These are phyloP conservation scores for Colletotrichum sp. DNA, from an alignment of 2,329 filamentous ascomycete genomes.

Conservation along the genomic window DNA sequence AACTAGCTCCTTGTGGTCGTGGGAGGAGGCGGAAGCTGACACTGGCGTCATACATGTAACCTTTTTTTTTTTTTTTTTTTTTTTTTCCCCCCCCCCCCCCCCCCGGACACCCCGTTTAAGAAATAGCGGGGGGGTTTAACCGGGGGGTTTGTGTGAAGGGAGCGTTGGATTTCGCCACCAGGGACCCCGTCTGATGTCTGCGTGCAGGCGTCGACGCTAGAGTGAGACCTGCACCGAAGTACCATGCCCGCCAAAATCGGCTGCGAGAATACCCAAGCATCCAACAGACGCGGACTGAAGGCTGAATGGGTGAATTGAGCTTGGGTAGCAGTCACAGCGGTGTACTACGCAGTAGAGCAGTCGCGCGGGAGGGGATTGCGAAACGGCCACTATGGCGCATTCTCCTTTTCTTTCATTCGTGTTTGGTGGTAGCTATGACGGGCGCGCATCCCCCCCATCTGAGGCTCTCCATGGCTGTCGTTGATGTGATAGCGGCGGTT, in stretches of 20 bases:
- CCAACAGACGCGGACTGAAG: background rate
- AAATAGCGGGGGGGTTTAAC: too few relatives aligned
- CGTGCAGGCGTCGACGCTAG: background rate
- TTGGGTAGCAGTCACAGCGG: background rate
- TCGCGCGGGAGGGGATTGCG: background rate
- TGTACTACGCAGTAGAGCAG: background rate
- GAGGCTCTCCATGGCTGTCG: slow-evolving; percentile 4
- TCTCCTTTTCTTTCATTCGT: background rate
- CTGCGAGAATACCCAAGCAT: background rate
- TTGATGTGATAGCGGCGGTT: background rate
- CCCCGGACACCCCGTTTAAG: too few relatives aligned
- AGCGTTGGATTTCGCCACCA: slow-evolving; percentile 5
- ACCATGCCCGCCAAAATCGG: background rate
- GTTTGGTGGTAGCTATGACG: background rate
- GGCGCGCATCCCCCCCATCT: background rate
- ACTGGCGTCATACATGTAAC: slow-evolving; percentile 22
- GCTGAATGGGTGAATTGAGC: background rate
- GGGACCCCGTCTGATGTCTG: slow-evolving; percentile 3
- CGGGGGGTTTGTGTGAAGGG: too few relatives aligned
- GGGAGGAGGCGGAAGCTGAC: background rate
- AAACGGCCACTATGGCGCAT: background rate
- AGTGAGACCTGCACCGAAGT: background rate
- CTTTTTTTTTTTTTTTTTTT: background rate
- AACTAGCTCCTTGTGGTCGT: background rate
- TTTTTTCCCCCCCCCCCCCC: too few relatives aligned